Conservation (phyloP, 2,329 filamentous ascomycete species). For the Cladosporium sp. region DNA sequence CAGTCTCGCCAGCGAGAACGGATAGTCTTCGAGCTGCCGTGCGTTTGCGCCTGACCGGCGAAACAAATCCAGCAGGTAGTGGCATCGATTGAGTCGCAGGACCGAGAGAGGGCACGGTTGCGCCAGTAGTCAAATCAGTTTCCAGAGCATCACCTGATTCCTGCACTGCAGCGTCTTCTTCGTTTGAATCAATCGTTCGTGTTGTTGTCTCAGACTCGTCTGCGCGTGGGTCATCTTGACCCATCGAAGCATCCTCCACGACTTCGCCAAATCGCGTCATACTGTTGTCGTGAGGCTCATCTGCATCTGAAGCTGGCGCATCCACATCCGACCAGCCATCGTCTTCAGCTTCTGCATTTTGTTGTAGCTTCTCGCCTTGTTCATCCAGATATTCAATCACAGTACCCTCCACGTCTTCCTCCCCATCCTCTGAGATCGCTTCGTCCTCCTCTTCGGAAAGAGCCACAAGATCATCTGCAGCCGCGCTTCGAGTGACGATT, state of each 20-base stretch:
- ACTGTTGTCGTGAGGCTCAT: conserved; percentile 18
- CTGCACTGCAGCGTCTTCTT: too few relatives aligned
- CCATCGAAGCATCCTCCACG: background rate
- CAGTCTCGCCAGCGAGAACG: background rate
- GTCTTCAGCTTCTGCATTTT: conserved; percentile 14
- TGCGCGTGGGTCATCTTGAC: conserved; percentile 14
- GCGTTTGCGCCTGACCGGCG: conserved; percentile 20
- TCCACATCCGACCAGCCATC: conserved; percentile 23
- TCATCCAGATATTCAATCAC: conserved; percentile 26
- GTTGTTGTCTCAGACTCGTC: conserved; percentile 17
- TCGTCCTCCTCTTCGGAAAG: conserved; percentile 17
- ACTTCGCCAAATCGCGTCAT: background rate
- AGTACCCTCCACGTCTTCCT: conserved; percentile 16
- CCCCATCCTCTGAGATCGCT: conserved; percentile 5
- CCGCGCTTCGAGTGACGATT: conserved; percentile 27
- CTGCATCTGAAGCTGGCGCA: conserved; percentile 20
- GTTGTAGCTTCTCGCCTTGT: conserved; percentile 19
- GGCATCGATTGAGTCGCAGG: background rate
- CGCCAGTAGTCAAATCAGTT: conserved; percentile 14
- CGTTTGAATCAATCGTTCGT: too few relatives aligned
- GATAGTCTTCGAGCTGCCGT: background rate
- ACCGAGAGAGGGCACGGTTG: conserved; percentile 15
- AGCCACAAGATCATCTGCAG: conserved; percentile 20
- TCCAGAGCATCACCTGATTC: too few relatives aligned
- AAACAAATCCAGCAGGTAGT: conserved; percentile 31